Conservation (phyloP, 148 eudicot genomes). For the Camellia japonica region DNA sequence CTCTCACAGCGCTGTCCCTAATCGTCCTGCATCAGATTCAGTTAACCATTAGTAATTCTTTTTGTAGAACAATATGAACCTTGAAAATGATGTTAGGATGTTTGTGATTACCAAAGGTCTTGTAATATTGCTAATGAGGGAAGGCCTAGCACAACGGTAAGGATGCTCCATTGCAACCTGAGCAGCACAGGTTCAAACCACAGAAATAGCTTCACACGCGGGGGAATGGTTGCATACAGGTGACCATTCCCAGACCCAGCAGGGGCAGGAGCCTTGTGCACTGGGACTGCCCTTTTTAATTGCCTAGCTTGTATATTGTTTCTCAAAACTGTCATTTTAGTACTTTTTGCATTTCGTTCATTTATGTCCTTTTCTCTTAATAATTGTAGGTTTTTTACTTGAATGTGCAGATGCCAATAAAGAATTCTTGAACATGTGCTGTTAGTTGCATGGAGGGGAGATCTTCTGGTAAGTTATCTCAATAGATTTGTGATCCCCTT, state of each 20-base stretch:
- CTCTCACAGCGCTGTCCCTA: no score
- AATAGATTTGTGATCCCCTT: neutral
- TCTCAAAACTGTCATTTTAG: neutral
- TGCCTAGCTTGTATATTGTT: neutral
- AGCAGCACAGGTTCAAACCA: no score
- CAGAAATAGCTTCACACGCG: no score
- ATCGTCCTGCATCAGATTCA: no score
- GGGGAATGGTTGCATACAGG: no score
- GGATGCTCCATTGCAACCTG: no score
- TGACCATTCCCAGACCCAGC: no score
- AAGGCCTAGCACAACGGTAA: no score
- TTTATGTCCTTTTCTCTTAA: neutral
- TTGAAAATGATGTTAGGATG: neutral
- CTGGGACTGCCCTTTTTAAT: no score
- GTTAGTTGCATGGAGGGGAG: conserved; percentile 17
- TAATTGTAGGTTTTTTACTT: neutral
- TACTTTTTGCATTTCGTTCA: no score
- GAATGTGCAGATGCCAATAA: conserved; percentile 47
- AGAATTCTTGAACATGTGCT: conserved; percentile 49
- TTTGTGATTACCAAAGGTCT: neutral
- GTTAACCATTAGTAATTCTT: neutral
- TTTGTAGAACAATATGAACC: neutral
- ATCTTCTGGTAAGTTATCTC: conserved; percentile 11
- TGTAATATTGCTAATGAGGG: neutral
- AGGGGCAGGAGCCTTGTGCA: no score